Base-by-base conservation (phyloP, 2,329 filamentous ascomycete species). In the Arthrobotrys sphaeroides region DNA sequence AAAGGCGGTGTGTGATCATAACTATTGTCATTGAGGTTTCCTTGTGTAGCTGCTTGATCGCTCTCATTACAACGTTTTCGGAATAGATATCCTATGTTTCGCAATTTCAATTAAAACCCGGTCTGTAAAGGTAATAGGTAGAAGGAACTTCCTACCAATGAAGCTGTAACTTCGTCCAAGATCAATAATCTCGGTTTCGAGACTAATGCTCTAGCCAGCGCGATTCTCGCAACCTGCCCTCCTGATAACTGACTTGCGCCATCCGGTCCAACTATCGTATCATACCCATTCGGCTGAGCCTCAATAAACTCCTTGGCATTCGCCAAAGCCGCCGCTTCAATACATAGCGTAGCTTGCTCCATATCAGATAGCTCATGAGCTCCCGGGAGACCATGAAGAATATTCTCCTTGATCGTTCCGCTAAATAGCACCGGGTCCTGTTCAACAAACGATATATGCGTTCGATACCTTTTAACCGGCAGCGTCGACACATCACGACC, bases 381-480 rank as follows among this genome's bases (percentile, higher is more conserved):
- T 78, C 84, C 84, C 42, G 86, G 80, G 31, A 85, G 81, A 16
- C 86, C 86, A 43, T 86, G 84, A 7, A 83, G 84, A 64, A 87
- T 87, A 64, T 86, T 88, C 73, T 85, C 84, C 24, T 85, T 81
- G 33, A 86, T 84, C 2, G 88, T 88, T 22, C 88, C 86, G 78
- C 89, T 89, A 81, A 91, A 91, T 0, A 91, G 83, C 65, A 90
- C 89, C 0, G 89, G 88, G 68, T 91, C 89, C 79, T 91, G 89
- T 69, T 90, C 87, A 3, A 91, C 89, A 5, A 91, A 83, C 0
- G 88, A 88, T 65, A 91, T 89, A 28, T 85, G 81, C 2, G 83
- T 82, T 36, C 87, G 84, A 82, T 87, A 88, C 64, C 66, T 76
- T 65, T 78, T 77, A 24, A 88, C 83, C 49, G 88, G 87, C 53